Base-by-base conservation (phyloP, 106 monocot genomes). In the Phalaenopsis equestris region DNA sequence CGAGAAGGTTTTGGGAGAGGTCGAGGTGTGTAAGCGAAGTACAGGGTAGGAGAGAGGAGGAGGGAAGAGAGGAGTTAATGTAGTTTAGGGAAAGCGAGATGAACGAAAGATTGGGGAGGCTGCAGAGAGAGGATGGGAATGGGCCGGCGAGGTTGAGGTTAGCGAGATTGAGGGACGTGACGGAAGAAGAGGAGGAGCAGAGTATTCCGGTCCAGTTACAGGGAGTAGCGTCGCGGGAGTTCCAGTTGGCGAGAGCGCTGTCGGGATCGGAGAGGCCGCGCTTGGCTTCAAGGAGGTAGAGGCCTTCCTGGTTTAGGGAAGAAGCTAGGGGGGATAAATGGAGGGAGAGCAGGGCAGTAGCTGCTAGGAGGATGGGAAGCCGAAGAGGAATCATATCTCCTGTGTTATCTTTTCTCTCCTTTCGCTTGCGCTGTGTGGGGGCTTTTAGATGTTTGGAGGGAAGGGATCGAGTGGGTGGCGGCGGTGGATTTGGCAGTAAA, bases 1-100 rank as follows among this genome's bases (percentile, higher is more conserved):
- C 81, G 46, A 93, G 88, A 47, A 43, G 19, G 86, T 93, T 93
- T 36, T 81, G 41, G 24, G 90, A 88, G 73, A 93, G 88, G 86
- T 90, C 86, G 80, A 93, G 84, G 79, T 81, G 77, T 24, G 49
- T 42, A 55, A 93, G 84, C 18, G 88, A 78, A 47, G 78, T 8
- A 80, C 90, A 90, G 42, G 55, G 75, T 55, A 24, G 48, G 57
- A 88, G 43, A 73, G 81, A 73, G 11, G 79, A 76, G n/a, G 55
- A 47, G n/a, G 80, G 19, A 36, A 93, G 83, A 55, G 86, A 78
- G 77, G 93, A 86, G 83, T 83, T 86, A 79, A 93, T 85, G 83
- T 76, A 90, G 90, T 93, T 93, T 8, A 1, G 18, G 64, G 82
- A n/a, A 30, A 93, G 90, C 72, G 78, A 74, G 81, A 93, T 77